Base-by-base conservation (phyloP, 805 yeast genomes). In the Pichia thaimueangensis region DNA sequence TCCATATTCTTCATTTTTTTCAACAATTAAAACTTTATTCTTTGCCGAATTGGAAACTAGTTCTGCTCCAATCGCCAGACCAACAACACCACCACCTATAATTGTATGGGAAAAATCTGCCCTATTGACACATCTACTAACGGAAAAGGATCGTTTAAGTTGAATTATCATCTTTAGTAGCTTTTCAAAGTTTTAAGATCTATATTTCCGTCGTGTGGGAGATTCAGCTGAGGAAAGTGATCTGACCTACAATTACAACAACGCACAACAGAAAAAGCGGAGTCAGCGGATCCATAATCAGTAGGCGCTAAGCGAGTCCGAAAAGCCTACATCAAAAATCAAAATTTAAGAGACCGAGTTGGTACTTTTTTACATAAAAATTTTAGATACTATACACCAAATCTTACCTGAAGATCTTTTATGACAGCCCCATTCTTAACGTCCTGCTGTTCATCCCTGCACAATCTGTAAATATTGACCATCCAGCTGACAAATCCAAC, bases 51-150 rank as follows among this genome's bases (percentile, higher is more conserved):
- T 31, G 39, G 66, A 60, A 32, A 77, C 64, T 25, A 88, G 65
- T 49, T 82, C 81, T 1, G 91, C 77, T 1, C 85, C 95, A 42
- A 86, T 71, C 0, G 96, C 86, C 25, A 50, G 32, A 3, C 54
- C 54, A 27, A 50, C 48, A 6, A 44, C 52, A 2, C 55, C 55
- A 3, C 48, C 55, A 13, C 55, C 55, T 34, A 51, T 46, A 13
- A 51, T 36, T 6, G 49, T 45, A 37, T 51, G 55, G 12, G 55
- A 36, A 24, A 51, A 51, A 29, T 50, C 53, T 11, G 17, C 24
- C 8, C 16, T 16, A 15, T 16, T 21, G 5, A 19, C 24, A 8
- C 21, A 6, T 19, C 16, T 20, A 13, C 17, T 21, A 10, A n/a
- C 20, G 11, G 31, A 25, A 29, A 36, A 36, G n/a, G n/a, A n/a